These are phyloP conservation scores for Apiotrichum akiyoshidainum DNA, from an alignment of 1,284 basidiomycete species.

Conservation along the genomic window DNA sequence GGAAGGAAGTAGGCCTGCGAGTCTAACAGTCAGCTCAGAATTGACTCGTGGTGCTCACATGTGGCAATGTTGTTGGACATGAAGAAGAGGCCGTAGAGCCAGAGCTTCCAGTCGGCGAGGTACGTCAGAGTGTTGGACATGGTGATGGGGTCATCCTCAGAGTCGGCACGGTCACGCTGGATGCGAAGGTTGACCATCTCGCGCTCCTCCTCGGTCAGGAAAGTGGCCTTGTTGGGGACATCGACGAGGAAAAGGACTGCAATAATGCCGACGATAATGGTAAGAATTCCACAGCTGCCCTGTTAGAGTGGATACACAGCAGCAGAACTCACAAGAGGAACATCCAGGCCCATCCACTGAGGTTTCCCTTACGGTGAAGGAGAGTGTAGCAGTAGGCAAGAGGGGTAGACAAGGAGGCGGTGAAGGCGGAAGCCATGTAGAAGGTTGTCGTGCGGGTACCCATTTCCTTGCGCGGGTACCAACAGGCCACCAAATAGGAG, in stretches of 20 bases:
- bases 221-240: constrained; percentile 13
- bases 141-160: constrained; percentile 48
- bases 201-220: constrained; percentile 14
- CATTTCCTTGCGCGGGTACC: constrained; percentile 53
- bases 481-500: constrained; percentile 52
- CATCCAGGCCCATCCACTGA: constrained; percentile 12
- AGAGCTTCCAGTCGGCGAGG: constrained; percentile 49
- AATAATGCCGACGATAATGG: background rate
- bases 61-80: constrained; percentile 22
- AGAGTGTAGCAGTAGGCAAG: constrained; percentile 12
- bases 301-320: too few species aligned
- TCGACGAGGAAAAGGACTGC: constrained; percentile 10
- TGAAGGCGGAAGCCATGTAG: constrained; percentile 42
- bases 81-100: constrained; percentile 52
- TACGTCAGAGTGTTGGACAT: constrained; percentile 39
- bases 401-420: constrained; percentile 9
- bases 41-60: background rate
- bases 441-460: constrained; percentile 47
- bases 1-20: constrained; percentile 49
- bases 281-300: constrained; percentile 1
- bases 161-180: constrained; percentile 38
- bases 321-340: background rate
- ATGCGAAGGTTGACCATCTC: constrained; percentile 9
- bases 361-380: constrained; percentile 2
- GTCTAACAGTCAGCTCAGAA: background rate